Base-by-base conservation (phyloP, 2,329 filamentous ascomycete genomes). In the Ophiostoma fasciatum region DNA sequence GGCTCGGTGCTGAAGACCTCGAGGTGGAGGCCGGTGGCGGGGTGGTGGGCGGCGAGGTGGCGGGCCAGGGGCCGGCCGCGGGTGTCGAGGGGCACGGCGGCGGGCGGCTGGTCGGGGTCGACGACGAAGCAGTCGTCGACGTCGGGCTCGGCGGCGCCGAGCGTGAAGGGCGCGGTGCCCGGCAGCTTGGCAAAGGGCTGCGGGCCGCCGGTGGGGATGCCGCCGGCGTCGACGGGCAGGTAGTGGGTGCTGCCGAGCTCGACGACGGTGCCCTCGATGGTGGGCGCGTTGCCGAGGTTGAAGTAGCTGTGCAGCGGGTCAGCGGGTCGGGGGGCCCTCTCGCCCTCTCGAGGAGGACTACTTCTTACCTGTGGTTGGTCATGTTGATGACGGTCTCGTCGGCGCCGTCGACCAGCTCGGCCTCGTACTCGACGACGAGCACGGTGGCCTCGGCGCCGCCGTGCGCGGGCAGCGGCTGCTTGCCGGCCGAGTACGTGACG, bases 91-190 rank as follows among this genome's bases (percentile, higher is more conserved):
- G 74, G 69, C 7, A 81, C 61, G 1, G 62, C 54, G 35, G 60
- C 52, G 1, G 79, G 66, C 42, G 80, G 64, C 27, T 66, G 59
- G 54, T 84, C 74, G 46, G 85, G 63, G 43, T 83, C 74, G 46
- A 85, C 63, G 43, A 93, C 62, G 61, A 96, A 94, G 64, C 87
- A 94, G 62, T 94, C 76, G 55, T 98, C 90, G 46, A 94, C 75
- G 47, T 78, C 70, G 9, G 85, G 84, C 43, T 76, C 73, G 13
- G 68, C 61, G 2, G 71, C 57, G n/a, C 77, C 76, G 8, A 96
- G 68, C 2, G 66, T 71, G 57, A 96, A 92, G 4, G 74, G 60
- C 48, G 71, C 64, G 45, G 74, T 68, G 22, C 77, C 68, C 33
- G 71, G 65, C 33, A 88, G 62, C 28, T 69, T 69, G n/a, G 71